Percentiles rank a stretch among this genome's conserved stretches.
Evolutionary conservation across 352 stramenopile species (phyloP).

Genomic region (Hyaloperonospora brassicae): DNA sequence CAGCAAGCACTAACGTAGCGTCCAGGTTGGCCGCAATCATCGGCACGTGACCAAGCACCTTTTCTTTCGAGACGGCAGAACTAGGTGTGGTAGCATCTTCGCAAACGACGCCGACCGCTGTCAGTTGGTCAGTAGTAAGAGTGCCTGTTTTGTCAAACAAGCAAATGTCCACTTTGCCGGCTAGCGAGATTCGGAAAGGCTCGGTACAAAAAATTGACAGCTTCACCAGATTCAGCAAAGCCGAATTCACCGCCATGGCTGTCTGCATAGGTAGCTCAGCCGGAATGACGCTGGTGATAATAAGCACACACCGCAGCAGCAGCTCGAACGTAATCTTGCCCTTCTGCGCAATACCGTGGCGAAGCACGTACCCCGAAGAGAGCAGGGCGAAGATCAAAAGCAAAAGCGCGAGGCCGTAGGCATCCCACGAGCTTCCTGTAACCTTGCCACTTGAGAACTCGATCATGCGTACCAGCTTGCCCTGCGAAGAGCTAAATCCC

Average conservation of each 20-base stretch:
- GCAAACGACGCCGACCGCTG: constrained; percentile 88
- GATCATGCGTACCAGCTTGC: constrained; percentile 97
- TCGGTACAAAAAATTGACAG: constrained; percentile 97
- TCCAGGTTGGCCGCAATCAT: constrained; percentile 84
- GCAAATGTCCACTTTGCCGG: constrained; percentile 94
- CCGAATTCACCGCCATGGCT: constrained; percentile 95
- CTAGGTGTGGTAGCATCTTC: constrained; percentile 48
- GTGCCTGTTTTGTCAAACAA: constrained; percentile 99
- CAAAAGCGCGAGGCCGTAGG: constrained; percentile 92
- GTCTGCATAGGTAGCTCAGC: constrained; percentile 98
- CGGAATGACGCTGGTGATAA: constrained; percentile 98
- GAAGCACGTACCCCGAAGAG: constrained; percentile 92
- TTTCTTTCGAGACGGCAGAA: constrained; percentile 27
- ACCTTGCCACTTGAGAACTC: constrained; percentile 96
- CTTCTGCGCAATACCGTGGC: constrained; percentile 79
- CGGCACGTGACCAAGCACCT: constrained; percentile 56
- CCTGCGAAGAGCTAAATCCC: constrained; percentile 96
- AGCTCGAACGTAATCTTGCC: constrained; percentile 94
- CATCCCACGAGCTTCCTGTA: constrained; percentile 91
- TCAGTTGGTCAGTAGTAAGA: constrained; percentile 95
- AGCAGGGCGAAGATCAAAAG: constrained; percentile 95
- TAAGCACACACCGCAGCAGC: constrained; percentile 95
- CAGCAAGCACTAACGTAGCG: constrained; percentile 68
- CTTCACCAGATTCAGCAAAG: constrained; percentile 91
- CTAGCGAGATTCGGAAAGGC: constrained; percentile 95